phyloP scores from a whole-genome alignment of 768 basidiomycete species.

The Mrakia hoshinonis region DNA sequence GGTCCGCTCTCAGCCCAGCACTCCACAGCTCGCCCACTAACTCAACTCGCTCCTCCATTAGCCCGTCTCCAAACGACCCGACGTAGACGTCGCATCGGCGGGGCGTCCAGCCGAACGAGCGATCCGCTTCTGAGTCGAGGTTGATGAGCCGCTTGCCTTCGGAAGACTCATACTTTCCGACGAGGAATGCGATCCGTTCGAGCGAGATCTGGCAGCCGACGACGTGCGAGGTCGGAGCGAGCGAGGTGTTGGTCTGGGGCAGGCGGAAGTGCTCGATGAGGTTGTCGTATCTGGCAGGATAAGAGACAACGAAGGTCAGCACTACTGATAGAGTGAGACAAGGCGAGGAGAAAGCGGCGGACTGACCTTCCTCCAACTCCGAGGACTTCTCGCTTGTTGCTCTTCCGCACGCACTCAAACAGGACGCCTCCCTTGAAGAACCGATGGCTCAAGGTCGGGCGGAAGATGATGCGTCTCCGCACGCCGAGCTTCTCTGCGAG shows the following conservation, averaged over 20 bases:
- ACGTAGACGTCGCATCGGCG: conserved; percentile 38
- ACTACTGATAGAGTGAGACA: too few relatives aligned
- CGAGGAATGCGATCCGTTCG: conserved; percentile 26
- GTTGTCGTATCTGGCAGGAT: conserved; percentile 34
- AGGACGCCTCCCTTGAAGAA: conserved; percentile 67
- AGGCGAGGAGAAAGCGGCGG: too few relatives aligned
- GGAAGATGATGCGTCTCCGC: conserved; percentile 54
- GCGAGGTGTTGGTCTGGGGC: conserved; percentile 24
- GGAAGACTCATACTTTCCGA: conserved; percentile 26
- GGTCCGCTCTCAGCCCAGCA: conserved; percentile 34
- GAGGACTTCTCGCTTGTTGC: conserved; percentile 33
- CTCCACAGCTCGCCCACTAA: conserved; percentile 37
- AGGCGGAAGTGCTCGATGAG: conserved; percentile 34
- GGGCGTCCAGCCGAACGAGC: conserved; percentile 33
- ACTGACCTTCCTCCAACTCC: conserved; percentile 38
- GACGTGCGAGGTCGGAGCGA: conserved; percentile 19
- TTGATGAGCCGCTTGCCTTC: conserved; percentile 26
- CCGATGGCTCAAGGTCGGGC: conserved; percentile 57
- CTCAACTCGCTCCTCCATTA: conserved; percentile 35
- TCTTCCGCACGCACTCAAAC: conserved; percentile 47
- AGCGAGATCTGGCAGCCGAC: conserved; percentile 28
- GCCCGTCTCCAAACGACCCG: conserved; percentile 32
- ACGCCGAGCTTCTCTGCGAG: conserved; percentile 58
- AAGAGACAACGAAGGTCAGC: neutral
- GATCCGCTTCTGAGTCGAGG: conserved; percentile 30